Conservation (phyloP, 768 basidiomycete species). For the Rhodosporidiobolus sp. region DNA sequence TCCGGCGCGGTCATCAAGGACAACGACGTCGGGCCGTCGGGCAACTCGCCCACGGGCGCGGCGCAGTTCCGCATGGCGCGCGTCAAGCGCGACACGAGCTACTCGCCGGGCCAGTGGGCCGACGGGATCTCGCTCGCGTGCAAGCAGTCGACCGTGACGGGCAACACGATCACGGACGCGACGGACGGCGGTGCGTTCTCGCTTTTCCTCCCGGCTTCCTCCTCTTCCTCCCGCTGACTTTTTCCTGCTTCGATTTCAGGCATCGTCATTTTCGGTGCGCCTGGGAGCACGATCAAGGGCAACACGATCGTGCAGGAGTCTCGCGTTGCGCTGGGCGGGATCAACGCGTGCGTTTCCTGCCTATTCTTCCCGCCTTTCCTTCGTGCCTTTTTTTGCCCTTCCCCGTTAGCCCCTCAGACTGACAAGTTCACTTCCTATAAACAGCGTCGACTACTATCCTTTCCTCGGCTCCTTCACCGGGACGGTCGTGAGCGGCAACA, state of each 20-base stretch:
- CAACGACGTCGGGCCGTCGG: slow-evolving; percentile 41
- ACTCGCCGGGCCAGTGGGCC: slow-evolving; percentile 34
- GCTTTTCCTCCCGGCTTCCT: too few relatives aligned
- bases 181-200: too few relatives aligned
- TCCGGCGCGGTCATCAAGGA: slow-evolving; percentile 30
- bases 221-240: background rate
- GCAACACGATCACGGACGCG: slow-evolving; percentile 37
- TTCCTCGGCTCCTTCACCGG: slow-evolving; percentile 33
- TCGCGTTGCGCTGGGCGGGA: slow-evolving; percentile 21
- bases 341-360: slow-evolving; percentile 22
- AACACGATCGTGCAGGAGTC: slow-evolving; percentile 34
- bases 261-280: slow-evolving; percentile 45
- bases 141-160: slow-evolving; percentile 33
- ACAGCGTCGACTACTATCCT: slow-evolving; percentile 38
- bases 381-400: background rate
- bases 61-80: slow-evolving; percentile 28
- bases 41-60: slow-evolving; percentile 31
- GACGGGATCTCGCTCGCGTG: slow-evolving; percentile 45
- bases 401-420: too few relatives aligned
- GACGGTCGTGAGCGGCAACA: slow-evolving; percentile 40
- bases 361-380: too few relatives aligned
- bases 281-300: slow-evolving; percentile 27
- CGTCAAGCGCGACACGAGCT: background rate
- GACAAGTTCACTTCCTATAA: too few relatives aligned
- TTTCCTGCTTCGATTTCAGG: too few relatives aligned